phyloP scores from a whole-genome alignment of 2,329 filamentous ascomycete species.

The Sarocladiaceae sp. region DNA sequence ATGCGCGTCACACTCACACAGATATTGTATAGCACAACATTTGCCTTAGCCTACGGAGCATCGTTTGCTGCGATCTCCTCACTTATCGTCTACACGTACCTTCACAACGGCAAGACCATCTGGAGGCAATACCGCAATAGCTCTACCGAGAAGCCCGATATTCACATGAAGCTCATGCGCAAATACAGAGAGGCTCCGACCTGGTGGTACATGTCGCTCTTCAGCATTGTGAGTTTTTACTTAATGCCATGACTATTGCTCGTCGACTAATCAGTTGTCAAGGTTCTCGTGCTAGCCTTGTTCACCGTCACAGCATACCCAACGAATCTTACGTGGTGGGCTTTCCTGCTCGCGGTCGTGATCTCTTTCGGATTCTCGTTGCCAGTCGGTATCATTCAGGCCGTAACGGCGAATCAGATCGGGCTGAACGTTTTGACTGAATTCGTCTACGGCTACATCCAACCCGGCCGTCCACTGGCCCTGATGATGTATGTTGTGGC shows the following conservation, averaged over 20 bases:
- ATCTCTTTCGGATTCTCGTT: conserved; percentile 62
- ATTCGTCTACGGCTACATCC: conserved; percentile 72
- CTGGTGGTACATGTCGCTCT: conserved; percentile 60
- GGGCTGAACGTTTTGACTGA: conserved; percentile 72
- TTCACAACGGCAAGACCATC: conserved; percentile 65
- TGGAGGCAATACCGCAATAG: conserved; percentile 59
- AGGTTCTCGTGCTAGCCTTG: conserved; percentile 53
- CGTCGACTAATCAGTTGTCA: background rate
- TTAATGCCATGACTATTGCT: background rate
- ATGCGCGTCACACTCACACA: too few species aligned
- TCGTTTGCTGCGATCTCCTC: conserved; percentile 69
- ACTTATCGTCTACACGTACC: conserved; percentile 62
- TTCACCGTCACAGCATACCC: conserved; percentile 55
- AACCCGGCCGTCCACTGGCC: conserved; percentile 65
- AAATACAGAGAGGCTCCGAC: conserved; percentile 59
- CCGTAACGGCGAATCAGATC: conserved; percentile 66
- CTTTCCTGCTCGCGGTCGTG: conserved; percentile 61
- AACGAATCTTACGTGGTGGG: conserved; percentile 70
- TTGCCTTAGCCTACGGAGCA: conserved; percentile 65
- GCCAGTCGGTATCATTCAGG: conserved; percentile 66
- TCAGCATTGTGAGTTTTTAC: conserved; percentile 42
- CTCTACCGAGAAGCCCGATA: conserved; percentile 55
- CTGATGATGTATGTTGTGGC: conserved; percentile 59
- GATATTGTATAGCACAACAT: conserved; percentile 54
- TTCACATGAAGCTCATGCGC: conserved; percentile 61